A percentile compares a stretch with the other conserved stretches of the same genome.
phyloP scores from a whole-genome alignment of 2,329 filamentous ascomycete species.

The Ophiostoma triangulosporum region DNA sequence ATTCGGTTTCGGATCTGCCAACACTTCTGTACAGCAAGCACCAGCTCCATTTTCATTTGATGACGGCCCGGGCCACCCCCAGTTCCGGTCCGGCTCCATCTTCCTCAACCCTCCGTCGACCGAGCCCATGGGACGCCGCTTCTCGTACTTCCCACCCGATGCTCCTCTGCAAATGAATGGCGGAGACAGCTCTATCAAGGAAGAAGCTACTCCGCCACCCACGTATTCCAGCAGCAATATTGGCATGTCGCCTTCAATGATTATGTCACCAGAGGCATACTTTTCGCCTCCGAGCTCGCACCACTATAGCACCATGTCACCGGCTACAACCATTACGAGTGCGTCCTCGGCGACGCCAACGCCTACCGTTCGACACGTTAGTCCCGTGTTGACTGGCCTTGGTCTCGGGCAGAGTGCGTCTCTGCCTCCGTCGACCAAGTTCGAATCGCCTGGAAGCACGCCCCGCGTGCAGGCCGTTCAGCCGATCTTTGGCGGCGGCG shows the following conservation, averaged over 20 bases:
- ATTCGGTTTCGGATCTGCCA: constrained; percentile 41
- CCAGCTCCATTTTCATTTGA: constrained; percentile 8
- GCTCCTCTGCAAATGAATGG: constrained; percentile 18
- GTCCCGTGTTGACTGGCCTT: constrained; percentile 15
- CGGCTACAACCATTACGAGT: constrained; percentile 17
- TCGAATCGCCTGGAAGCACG: constrained; percentile 12
- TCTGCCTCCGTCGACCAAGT: constrained; percentile 12
- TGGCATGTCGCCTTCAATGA: constrained; percentile 19
- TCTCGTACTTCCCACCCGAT: constrained; percentile 49
- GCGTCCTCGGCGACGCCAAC: constrained; percentile 21
- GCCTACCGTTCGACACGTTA: constrained; percentile 20
- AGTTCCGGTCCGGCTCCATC: constrained; percentile 53
- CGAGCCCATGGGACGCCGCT: constrained; percentile 41
- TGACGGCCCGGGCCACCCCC: constrained; percentile 26
- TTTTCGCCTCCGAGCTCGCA: constrained; percentile 18
- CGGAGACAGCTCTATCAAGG: constrained; percentile 14
- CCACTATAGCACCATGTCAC: constrained; percentile 24
- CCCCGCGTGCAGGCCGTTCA: constrained; percentile 15
- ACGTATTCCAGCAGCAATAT: background rate
- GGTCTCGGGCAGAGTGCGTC: background rate
- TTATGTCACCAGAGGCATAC: constrained; percentile 32
- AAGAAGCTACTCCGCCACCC: constrained; percentile 24
- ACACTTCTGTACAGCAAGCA: constrained; percentile 26
- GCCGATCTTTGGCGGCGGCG: background rate
- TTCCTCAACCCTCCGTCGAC: constrained; percentile 45